These are phyloP conservation scores for Capsicum baccatum DNA, from an alignment of 257 asterid species.

Conservation along the genomic window DNA sequence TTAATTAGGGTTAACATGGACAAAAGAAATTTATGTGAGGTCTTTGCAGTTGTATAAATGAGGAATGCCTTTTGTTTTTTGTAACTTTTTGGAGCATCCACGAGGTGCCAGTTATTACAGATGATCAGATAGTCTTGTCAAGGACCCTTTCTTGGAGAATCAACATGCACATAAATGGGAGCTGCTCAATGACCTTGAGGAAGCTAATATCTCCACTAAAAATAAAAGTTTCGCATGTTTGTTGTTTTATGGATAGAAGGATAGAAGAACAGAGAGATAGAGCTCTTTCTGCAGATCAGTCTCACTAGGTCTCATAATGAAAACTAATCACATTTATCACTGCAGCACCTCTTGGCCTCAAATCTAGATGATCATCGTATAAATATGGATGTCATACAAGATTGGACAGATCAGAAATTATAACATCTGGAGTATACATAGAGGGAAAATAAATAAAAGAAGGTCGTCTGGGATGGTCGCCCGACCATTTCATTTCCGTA, in stretches of 20 bases:
- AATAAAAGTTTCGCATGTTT: neutral
- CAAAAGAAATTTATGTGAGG: no score
- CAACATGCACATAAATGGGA: neutral
- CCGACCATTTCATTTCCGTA: no score
- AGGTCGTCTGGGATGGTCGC: neutral
- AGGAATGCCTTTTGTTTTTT: conserved; percentile 10
- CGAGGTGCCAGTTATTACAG: neutral
- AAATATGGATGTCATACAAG: conserved; percentile 22
- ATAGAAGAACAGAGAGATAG: neutral
- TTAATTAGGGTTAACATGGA: no score
- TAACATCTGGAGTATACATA: neutral
- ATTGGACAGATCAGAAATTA: neutral
- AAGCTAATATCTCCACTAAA: neutral
- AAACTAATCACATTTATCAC: neutral
- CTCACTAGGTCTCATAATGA: neutral
- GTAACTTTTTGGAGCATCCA: neutral
- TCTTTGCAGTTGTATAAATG: neutral
- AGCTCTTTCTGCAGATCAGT: conserved; percentile 9
- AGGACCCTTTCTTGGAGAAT: neutral
- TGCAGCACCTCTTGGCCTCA: neutral
- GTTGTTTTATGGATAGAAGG: neutral
- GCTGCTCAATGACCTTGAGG: neutral
- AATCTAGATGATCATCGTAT: neutral
- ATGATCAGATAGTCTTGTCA: neutral
- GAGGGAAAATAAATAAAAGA: neutral